A percentile compares a stretch with the other conserved stretches of the same genome.
Evolutionary conservation across 441 rosid species (phyloP).

Genomic region (Erodium texanum): DNA sequence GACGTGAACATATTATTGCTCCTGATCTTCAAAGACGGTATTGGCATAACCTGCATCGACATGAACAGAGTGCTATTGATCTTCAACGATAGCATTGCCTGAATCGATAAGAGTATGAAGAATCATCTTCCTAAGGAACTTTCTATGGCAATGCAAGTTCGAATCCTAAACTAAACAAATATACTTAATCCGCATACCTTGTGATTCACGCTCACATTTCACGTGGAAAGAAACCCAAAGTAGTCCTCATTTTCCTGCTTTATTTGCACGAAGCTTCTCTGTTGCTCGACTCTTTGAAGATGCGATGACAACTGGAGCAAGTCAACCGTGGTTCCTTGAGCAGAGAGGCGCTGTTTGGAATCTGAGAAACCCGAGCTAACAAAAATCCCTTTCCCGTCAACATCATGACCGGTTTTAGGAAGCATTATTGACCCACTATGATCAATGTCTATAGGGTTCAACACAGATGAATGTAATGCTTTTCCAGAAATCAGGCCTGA

Average conservation of each 20-base stretch:
- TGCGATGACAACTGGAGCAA: neutral
- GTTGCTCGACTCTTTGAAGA: neutral
- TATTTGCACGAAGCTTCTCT: neutral
- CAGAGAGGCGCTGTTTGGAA: neutral
- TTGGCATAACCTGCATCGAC: too few species aligned
- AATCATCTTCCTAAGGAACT: too few species aligned
- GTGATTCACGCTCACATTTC: neutral
- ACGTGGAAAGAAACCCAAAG: neutral
- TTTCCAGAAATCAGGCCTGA: slow-evolving; percentile 19
- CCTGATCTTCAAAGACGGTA: neutral
- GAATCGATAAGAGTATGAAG: too few species aligned
- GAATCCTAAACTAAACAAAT: too few species aligned
- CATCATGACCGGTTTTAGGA: neutral
- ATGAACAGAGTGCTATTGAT: too few species aligned
- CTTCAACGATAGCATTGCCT: too few species aligned
- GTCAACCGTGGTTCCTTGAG: neutral
- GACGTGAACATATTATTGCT: neutral
- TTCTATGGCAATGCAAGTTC: too few species aligned
- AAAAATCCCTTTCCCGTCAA: neutral
- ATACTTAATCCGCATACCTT: neutral
- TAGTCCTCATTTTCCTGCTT: neutral
- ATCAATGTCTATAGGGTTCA: neutral
- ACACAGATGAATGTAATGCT: neutral
- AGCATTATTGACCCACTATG: neutral
- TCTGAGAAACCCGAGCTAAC: neutral